Percentiles rank a stretch among this genome's conserved stretches.
phyloP scores from a whole-genome alignment of 2,329 filamentous ascomycete species.

The Meredithiella fracta region DNA sequence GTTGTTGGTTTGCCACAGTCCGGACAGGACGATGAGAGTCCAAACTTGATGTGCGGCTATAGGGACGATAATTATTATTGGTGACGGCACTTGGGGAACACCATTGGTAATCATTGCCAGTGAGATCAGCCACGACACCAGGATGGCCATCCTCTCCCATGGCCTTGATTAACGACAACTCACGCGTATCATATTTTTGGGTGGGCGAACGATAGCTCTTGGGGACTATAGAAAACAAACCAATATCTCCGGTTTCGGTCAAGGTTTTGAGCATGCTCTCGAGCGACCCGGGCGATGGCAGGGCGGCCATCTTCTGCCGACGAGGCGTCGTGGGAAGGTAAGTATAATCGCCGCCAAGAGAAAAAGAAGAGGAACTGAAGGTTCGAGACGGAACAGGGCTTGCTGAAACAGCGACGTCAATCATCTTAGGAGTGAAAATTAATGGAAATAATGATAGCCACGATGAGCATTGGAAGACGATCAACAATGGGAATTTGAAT shows the following conservation, averaged over 20 bases:
- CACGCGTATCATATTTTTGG: slow-evolving; percentile 7
- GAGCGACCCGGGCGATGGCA: slow-evolving; percentile 36
- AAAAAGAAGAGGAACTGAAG: not conserved
- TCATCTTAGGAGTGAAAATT: slow-evolving; percentile 7
- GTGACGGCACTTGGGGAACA: slow-evolving; percentile 3
- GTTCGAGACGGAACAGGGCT: slow-evolving; percentile 5
- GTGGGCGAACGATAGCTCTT: slow-evolving; percentile 12
- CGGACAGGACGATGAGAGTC: not conserved
- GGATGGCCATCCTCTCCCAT: slow-evolving; percentile 12
- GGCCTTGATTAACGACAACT: slow-evolving; percentile 12
- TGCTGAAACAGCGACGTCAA: slow-evolving; percentile 1
- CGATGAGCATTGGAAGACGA: slow-evolving; percentile 1
- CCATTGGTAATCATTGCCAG: not conserved
- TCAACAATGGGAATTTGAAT: not conserved
- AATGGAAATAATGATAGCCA: not conserved
- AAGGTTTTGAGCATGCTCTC: slow-evolving; percentile 50
- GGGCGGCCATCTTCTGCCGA: slow-evolving; percentile 18
- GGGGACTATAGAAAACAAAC: slow-evolving; percentile 39
- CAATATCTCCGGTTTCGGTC: slow-evolving; percentile 49
- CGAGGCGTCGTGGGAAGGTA: slow-evolving; percentile 12
- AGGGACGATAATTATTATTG: not conserved
- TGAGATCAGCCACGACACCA: not conserved
- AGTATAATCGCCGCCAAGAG: slow-evolving; percentile 4
- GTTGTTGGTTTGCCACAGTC: not conserved
- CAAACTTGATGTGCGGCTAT: slow-evolving; percentile 10